A percentile compares a stretch with the other conserved stretches of the same genome.
Evolutionary conservation across 2,329 filamentous ascomycete genomes (phyloP).

Genomic region (Aspergillus uvarum): DNA sequence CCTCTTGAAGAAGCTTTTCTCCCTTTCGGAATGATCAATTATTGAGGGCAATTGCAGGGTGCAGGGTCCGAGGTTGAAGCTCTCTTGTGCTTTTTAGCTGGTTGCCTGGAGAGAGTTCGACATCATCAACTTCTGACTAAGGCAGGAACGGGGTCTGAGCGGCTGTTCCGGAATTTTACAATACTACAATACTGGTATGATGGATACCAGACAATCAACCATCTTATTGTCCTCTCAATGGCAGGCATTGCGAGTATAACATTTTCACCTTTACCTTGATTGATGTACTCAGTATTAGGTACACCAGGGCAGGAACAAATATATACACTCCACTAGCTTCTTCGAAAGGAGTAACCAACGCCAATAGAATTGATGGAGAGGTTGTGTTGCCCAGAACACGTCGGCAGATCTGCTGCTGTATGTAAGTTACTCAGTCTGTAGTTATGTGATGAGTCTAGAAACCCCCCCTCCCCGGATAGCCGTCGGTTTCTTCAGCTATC

Average conservation of each 20-base stretch:
- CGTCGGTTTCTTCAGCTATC: background rate
- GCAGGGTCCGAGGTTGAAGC: background rate
- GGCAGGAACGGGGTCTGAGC: too few species aligned
- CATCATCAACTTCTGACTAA: too few species aligned
- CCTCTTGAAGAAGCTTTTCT: background rate
- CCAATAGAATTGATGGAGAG: background rate
- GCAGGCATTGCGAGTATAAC: too few species aligned
- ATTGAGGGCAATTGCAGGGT: background rate
- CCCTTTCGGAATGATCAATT: background rate
- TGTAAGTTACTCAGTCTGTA: too few species aligned
- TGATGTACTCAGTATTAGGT: background rate
- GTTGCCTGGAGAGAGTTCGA: background rate
- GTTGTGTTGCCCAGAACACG: background rate
- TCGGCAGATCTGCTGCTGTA: background rate
- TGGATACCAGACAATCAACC: background rate
- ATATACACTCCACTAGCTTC: too few species aligned
- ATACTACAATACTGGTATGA: background rate
- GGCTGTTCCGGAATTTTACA: too few species aligned
- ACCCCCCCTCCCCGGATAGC: background rate
- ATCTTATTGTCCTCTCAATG: background rate
- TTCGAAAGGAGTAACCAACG: background rate
- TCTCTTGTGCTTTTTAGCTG: background rate
- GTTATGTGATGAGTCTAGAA: background rate
- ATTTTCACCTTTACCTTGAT: too few species aligned
- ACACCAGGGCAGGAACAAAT: background rate